Conservation (phyloP, 1,284 basidiomycete species). For the Cryptococcus sp. region DNA sequence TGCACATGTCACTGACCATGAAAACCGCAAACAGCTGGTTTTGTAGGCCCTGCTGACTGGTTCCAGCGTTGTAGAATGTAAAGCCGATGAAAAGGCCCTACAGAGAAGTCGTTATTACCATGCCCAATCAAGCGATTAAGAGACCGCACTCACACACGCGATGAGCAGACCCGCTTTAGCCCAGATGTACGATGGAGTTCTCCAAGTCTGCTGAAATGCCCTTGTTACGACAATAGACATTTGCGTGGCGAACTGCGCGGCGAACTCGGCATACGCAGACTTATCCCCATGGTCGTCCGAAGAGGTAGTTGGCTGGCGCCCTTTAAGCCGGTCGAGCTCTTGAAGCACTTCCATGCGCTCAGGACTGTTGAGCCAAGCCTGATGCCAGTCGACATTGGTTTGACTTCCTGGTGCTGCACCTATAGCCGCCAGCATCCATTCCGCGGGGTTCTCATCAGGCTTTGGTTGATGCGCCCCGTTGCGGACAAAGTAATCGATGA, state of each 20-base stretch:
- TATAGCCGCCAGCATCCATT: constrained; percentile 60
- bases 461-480: constrained; percentile 54
- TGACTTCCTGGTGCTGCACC: constrained; percentile 67
- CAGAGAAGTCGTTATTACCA: constrained; percentile 16
- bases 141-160: constrained; percentile 40
- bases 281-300: constrained; percentile 28
- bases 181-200: constrained; percentile 72
- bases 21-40: constrained; percentile 71
- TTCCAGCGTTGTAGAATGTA: constrained; percentile 66
- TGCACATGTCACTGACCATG: constrained; percentile 48
- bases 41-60: constrained; percentile 71
- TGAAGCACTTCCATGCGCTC: constrained; percentile 52
- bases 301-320: not conserved
- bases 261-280: constrained; percentile 58
- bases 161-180: constrained; percentile 64
- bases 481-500: constrained; percentile 59
- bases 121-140: constrained; percentile 12
- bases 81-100: constrained; percentile 57
- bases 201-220: constrained; percentile 62
- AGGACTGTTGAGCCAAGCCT: constrained; percentile 63
- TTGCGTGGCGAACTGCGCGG: constrained; percentile 61
- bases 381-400: constrained; percentile 70
- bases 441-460: constrained; percentile 56
- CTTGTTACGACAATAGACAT: constrained; percentile 60
- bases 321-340: constrained; percentile 55